Percentiles rank a stretch among this genome's conserved stretches.
Conservation (phyloP, 1,284 basidiomycete genomes). For the Ustilago hordei region DNA sequence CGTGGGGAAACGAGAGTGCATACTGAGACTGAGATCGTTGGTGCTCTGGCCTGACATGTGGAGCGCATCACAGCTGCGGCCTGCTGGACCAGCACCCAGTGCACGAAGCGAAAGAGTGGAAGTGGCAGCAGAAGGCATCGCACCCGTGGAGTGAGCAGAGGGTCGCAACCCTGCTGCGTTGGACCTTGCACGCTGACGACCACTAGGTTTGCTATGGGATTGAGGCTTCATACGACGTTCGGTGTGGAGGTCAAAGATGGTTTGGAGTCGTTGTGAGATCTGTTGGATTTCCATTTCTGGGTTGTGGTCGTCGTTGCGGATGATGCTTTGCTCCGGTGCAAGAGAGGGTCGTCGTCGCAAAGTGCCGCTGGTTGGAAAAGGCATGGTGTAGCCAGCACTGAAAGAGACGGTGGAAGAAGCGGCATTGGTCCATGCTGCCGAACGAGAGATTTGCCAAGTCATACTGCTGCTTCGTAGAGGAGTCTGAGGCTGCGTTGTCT, state of each 20-base stretch:
- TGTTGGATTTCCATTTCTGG: slow-evolving; percentile 39
- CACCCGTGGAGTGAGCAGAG: slow-evolving; percentile 39
- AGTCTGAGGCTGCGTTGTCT: not conserved
- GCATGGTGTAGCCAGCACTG: not conserved
- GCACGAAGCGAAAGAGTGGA: slow-evolving; percentile 30
- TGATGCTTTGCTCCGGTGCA: slow-evolving; percentile 45
- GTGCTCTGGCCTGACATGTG: slow-evolving; percentile 16
- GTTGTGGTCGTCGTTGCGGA: slow-evolving; percentile 43
- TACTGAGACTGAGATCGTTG: slow-evolving; percentile 18
- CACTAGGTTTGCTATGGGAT: slow-evolving; percentile 5
- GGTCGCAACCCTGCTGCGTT: slow-evolving; percentile 32
- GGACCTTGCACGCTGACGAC: slow-evolving; percentile 13
- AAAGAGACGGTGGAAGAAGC: slow-evolving; percentile 8
- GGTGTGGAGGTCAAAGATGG: slow-evolving; percentile 63
- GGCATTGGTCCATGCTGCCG: slow-evolving; percentile 18
- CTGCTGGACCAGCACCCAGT: slow-evolving; percentile 36
- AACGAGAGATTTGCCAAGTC: slow-evolving; percentile 28
- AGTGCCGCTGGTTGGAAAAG: slow-evolving; percentile 6
- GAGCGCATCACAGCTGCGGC: slow-evolving; percentile 45
- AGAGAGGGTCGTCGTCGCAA: slow-evolving; percentile 37
- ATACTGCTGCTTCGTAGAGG: slow-evolving; percentile 19
- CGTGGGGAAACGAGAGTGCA: slow-evolving; percentile 20
- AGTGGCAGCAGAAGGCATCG: slow-evolving; percentile 29
- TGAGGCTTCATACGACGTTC: slow-evolving; percentile 57
- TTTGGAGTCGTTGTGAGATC: slow-evolving; percentile 48